These are phyloP conservation scores for Aureobasidium leucospermi DNA, from an alignment of 2,329 filamentous ascomycete genomes.

Conservation along the genomic window DNA sequence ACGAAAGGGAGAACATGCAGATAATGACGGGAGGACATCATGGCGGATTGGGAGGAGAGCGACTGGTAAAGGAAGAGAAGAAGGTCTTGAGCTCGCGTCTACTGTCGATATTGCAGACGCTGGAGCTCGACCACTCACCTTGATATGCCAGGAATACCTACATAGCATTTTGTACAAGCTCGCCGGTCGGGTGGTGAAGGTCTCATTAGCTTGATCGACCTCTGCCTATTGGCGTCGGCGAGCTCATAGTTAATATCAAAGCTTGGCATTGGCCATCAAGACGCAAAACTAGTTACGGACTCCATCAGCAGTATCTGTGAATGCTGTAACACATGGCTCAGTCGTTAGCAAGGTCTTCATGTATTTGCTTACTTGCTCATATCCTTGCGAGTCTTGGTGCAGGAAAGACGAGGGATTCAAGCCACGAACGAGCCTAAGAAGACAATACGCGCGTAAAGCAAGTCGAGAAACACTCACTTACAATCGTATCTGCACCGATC, in stretches of 20 bases:
- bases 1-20: background rate
- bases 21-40: background rate
- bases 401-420: too few species aligned
- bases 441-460: background rate
- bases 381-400: background rate
- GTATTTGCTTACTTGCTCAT: background rate
- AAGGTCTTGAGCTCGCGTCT: conserved; percentile 11
- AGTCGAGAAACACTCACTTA: background rate
- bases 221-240: background rate
- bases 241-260: background rate
- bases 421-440: too few species aligned
- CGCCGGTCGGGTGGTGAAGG: background rate
- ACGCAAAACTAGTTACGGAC: background rate
- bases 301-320: background rate
- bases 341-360: background rate
- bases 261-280: background rate
- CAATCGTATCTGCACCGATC: background rate
- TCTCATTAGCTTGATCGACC: conserved; percentile 17
- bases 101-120: conserved; percentile 1
- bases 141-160: background rate
- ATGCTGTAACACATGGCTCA: background rate
- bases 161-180: background rate
- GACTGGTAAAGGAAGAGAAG: background rate
- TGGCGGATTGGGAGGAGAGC: background rate
- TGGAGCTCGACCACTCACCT: conserved; percentile 6